A percentile compares a stretch with the other conserved stretches of the same genome.
phyloP scores from a whole-genome alignment of 225 moss, liverwort and hornwort species.

The Bryoerythrophyllum caledonicum region DNA sequence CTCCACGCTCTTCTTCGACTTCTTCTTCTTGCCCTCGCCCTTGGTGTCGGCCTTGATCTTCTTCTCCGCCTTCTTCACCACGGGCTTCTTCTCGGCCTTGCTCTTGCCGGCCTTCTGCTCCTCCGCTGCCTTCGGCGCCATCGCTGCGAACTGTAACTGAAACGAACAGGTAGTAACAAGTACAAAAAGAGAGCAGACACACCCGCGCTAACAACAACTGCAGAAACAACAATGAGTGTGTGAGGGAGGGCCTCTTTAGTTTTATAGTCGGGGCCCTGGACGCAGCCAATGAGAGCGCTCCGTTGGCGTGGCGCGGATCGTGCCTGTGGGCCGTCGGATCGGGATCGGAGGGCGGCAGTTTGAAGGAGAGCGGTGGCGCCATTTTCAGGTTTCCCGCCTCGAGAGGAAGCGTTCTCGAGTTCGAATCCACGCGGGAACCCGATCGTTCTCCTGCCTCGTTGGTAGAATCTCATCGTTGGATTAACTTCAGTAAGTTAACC shows the following conservation, averaged over 20 bases:
- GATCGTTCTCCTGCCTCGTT: background rate
- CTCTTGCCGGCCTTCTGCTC: too few relatives aligned
- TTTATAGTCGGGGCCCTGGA: background rate
- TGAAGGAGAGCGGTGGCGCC: background rate
- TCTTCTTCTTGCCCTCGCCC: too few relatives aligned
- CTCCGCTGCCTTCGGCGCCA: too few relatives aligned
- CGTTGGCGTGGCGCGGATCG: background rate
- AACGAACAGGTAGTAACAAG: background rate
- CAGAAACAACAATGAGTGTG: background rate
- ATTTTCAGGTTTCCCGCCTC: background rate
- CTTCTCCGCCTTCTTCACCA: too few relatives aligned
- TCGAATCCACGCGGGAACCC: background rate
- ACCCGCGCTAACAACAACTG: background rate
- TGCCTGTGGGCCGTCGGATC: background rate
- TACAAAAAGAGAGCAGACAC: background rate
- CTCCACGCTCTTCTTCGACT: too few relatives aligned
- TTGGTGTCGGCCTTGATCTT: too few relatives aligned
- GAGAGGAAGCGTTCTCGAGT: background rate
- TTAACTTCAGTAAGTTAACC: too few relatives aligned
- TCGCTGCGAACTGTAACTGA: background rate
- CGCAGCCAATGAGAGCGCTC: constrained; percentile 25
- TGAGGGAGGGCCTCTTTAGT: accelerated
- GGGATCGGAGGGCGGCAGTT: background rate
- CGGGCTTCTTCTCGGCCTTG: too few relatives aligned
- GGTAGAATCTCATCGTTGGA: too few relatives aligned